Percentiles rank a stretch among this genome's conserved stretches.
Evolutionary conservation across 306 rosid species (phyloP).

Genomic region (Geum urbanum): DNA sequence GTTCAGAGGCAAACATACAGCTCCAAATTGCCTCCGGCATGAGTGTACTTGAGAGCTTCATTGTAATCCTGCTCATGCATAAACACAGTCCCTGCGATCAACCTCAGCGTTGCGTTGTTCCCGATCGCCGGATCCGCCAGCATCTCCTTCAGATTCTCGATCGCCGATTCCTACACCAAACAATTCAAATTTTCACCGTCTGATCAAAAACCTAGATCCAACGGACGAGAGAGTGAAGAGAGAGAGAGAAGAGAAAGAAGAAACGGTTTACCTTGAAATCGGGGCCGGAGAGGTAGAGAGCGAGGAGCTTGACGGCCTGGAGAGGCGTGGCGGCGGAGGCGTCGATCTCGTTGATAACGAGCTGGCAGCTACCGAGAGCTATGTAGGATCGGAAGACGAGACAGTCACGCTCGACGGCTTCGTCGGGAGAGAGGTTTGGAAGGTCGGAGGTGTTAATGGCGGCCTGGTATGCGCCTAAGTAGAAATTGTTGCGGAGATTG

Average conservation of each 20-base stretch:
- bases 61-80: constrained; percentile 82
- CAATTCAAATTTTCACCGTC: neutral
- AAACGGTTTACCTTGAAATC: constrained; percentile 45
- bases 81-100: constrained; percentile 79
- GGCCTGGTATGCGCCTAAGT: constrained; percentile 85
- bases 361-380: constrained; percentile 76
- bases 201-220: neutral
- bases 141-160: constrained; percentile 68
- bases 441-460: constrained; percentile 84
- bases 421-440: constrained; percentile 66
- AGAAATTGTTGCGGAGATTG: constrained; percentile 83
- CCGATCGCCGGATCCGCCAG: constrained; percentile 82
- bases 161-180: constrained; percentile 54
- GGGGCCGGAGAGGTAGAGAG: constrained; percentile 72
- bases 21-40: constrained; percentile 94
- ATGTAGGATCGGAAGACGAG: constrained; percentile 86
- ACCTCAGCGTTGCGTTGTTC: constrained; percentile 59
- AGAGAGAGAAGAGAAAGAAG: neutral
- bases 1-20: constrained; percentile 41
- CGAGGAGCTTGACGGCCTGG: constrained; percentile 90
- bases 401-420: constrained; percentile 67
- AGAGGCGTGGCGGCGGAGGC: constrained; percentile 80
- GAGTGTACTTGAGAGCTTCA: constrained; percentile 88
- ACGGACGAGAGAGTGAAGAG: too few relatives aligned
- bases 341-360: constrained; percentile 78